A percentile compares a stretch with the other conserved stretches of the same genome.
phyloP scores from a whole-genome alignment of 768 basidiomycete species.

The Psilocybe azurescens region DNA sequence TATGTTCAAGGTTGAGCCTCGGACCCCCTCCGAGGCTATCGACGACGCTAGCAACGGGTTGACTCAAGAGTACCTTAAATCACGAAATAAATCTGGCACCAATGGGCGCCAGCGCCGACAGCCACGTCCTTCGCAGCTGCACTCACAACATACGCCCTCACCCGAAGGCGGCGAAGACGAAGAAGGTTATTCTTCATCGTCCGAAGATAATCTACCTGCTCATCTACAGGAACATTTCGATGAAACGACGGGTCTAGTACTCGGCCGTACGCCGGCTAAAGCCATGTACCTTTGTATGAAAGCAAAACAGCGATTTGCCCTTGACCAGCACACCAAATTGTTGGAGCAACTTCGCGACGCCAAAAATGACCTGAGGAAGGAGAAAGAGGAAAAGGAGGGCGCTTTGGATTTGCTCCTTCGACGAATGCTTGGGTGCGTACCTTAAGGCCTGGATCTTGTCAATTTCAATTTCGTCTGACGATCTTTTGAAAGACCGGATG shows the following conservation, averaged over 20 bases:
- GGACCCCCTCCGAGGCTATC: conserved; percentile 43
- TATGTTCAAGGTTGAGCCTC: conserved; percentile 70
- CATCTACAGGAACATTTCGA: conserved; percentile 57
- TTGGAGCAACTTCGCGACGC: conserved; percentile 66
- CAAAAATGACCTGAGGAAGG: conserved; percentile 54
- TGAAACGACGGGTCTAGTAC: conserved; percentile 63
- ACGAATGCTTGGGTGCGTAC: conserved; percentile 33
- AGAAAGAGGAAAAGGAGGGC: conserved; percentile 65
- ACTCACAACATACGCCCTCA: conserved; percentile 25
- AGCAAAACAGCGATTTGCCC: conserved; percentile 75
- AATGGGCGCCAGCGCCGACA: conserved; percentile 25
- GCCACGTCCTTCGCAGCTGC: conserved; percentile 18
- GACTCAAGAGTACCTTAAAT: conserved; percentile 22
- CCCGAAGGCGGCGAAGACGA: conserved; percentile 36
- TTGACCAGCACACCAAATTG: conserved; percentile 70
- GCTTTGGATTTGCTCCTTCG: conserved; percentile 53
- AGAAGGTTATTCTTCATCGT: conserved; percentile 40
- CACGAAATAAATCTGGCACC: conserved; percentile 14
- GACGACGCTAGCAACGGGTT: conserved; percentile 31
- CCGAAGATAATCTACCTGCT: conserved; percentile 55
- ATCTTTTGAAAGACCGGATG: neutral
- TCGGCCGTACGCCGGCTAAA: conserved; percentile 72
- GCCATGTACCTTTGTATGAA: conserved; percentile 77
- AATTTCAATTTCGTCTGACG: neutral
- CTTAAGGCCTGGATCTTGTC: neutral